A percentile compares a stretch with the other conserved stretches of the same genome.
Evolutionary conservation across 495 filamentous ascomycete species (phyloP).

Genomic region (Neurospora pannonica): DNA sequence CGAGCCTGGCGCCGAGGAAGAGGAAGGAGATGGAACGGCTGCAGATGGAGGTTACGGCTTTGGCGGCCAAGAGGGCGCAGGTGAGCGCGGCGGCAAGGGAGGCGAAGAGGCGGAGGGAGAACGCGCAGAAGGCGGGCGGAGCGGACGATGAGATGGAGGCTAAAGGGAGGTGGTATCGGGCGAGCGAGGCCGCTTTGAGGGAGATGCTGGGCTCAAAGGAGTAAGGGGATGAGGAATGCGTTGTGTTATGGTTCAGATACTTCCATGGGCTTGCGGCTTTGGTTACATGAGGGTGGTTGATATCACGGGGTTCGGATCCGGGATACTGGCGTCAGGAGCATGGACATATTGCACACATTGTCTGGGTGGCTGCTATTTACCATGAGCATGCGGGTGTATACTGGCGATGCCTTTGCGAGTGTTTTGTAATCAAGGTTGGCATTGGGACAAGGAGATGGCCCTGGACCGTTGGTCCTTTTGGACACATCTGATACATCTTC

Average conservation of each 20-base stretch:
- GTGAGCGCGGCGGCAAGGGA: slow-evolving; percentile 64
- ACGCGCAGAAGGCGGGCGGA: slow-evolving; percentile 38
- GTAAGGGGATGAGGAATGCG: background rate
- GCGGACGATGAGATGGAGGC: slow-evolving; percentile 75
- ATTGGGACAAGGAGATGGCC: background rate
- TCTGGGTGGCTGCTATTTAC: background rate
- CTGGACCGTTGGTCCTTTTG: background rate
- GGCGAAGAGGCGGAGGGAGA: slow-evolving; percentile 65
- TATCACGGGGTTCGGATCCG: background rate
- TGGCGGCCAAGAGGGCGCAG: slow-evolving; percentile 63
- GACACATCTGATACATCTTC: background rate
- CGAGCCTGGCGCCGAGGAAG: slow-evolving; percentile 58
- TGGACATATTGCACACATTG: background rate
- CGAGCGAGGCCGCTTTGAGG: slow-evolving; percentile 58
- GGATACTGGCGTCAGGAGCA: background rate
- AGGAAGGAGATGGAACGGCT: slow-evolving; percentile 62
- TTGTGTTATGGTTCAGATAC: background rate
- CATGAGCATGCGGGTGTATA: background rate
- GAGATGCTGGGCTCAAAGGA: slow-evolving; percentile 43
- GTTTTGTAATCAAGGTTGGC: background rate
- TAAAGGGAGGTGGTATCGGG: slow-evolving; percentile 71
- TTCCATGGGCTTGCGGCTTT: background rate
- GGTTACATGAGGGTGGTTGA: background rate
- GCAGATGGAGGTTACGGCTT: slow-evolving; percentile 57
- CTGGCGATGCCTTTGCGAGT: background rate